Evolutionary conservation across 2,329 filamentous ascomycete species (phyloP).

Genomic region (Sphaceloma murrayae): DNA sequence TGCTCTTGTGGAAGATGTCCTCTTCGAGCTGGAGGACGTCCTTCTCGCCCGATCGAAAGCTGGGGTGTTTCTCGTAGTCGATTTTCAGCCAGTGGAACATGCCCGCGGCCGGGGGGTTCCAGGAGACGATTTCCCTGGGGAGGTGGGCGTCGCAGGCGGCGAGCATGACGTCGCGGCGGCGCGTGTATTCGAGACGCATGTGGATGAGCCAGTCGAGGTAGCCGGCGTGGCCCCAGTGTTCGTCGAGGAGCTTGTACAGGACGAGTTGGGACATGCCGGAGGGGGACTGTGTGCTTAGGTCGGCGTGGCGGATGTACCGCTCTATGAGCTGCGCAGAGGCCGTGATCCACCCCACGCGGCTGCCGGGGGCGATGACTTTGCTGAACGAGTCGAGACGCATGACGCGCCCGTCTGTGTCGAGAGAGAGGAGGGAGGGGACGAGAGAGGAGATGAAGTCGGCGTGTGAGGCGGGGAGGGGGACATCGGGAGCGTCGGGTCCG

Average conservation of each 20-base stretch:
- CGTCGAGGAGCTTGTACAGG: slow-evolving; percentile 81
- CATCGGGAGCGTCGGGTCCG: slow-evolving; percentile 41
- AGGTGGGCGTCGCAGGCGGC: slow-evolving; percentile 70
- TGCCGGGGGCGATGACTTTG: slow-evolving; percentile 78
- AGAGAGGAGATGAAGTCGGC: slow-evolving; percentile 65
- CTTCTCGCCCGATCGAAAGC: slow-evolving; percentile 37
- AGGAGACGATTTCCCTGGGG: slow-evolving; percentile 64
- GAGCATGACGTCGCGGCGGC: slow-evolving; percentile 65
- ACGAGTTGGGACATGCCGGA: slow-evolving; percentile 75
- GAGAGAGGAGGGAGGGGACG: slow-evolving; percentile 64
- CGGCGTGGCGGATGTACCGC: slow-evolving; percentile 70
- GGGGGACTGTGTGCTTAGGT: slow-evolving; percentile 76
- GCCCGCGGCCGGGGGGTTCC: slow-evolving; percentile 70
- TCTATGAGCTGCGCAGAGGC: slow-evolving; percentile 77
- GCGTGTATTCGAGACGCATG: slow-evolving; percentile 70
- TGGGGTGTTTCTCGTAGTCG: slow-evolving; percentile 57
- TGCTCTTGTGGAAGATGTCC: slow-evolving; percentile 68
- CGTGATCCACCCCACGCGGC: slow-evolving; percentile 79
- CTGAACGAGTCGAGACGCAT: slow-evolving; percentile 88
- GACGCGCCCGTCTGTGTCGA: slow-evolving; percentile 81
- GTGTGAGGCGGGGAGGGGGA: slow-evolving; percentile 51
- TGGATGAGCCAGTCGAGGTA: slow-evolving; percentile 85
- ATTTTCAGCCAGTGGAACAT: slow-evolving; percentile 89
- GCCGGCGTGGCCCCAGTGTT: slow-evolving; percentile 85
- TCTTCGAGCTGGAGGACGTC: slow-evolving; percentile 63